Conservation (phyloP, 2,329 filamentous ascomycete genomes). For the Botrytis pseudocinerea region DNA sequence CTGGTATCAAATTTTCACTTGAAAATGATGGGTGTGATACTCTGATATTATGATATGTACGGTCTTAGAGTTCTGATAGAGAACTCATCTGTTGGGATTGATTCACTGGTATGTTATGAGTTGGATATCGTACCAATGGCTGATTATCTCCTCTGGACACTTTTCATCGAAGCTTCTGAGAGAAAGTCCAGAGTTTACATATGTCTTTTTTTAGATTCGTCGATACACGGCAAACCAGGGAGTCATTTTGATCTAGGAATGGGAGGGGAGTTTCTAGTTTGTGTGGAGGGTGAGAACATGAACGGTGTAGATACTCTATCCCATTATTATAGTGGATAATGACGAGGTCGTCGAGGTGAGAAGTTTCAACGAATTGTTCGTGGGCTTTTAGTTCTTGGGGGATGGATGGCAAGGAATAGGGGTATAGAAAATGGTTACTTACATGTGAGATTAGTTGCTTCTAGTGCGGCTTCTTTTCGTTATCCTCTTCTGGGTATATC, state of each 20-base stretch:
- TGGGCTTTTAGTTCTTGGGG: accelerated
- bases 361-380: too few relatives aligned
- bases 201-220: not conserved
- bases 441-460: not conserved
- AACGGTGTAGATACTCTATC: not conserved
- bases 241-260: not conserved
- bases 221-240: accelerated
- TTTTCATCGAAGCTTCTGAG: accelerated
- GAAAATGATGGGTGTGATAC: not conserved
- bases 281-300: not conserved
- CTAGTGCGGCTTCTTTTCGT: accelerated
- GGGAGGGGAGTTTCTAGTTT: not conserved
- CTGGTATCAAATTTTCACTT: not conserved
- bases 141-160: not conserved
- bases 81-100: accelerated
- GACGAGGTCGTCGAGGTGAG: not conserved
- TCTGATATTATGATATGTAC: accelerated
- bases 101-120: not conserved
- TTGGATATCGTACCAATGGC: too few relatives aligned
- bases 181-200: not conserved
- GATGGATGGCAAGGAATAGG: accelerated
- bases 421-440: not conserved
- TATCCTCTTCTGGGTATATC: not conserved
- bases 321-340: not conserved
- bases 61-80: not conserved